Conservation (phyloP, 805 yeast species). For the Candida krabiensis region DNA sequence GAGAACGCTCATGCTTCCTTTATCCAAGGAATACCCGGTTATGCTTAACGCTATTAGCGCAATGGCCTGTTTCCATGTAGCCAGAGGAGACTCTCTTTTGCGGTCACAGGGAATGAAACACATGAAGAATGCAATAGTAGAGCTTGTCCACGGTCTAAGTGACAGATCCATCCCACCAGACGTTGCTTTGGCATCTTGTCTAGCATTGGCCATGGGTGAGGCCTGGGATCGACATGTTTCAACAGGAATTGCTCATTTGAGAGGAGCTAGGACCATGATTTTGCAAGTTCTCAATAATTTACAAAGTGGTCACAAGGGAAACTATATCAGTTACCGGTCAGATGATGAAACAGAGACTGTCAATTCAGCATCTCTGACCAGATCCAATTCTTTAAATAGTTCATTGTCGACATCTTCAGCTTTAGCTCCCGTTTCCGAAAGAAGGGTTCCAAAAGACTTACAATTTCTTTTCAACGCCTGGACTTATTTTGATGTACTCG, state of each 20-base stretch:
- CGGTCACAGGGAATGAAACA: constrained; percentile 52
- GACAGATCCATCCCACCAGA: constrained; percentile 53
- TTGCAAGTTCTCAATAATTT: constrained; percentile 40
- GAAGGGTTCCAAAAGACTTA: constrained; percentile 40
- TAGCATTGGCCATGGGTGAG: constrained; percentile 63
- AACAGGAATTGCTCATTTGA: constrained; percentile 67
- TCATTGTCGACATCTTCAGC: constrained; percentile 1
- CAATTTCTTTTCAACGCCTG: constrained; percentile 62
- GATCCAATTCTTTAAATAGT: constrained; percentile 9
- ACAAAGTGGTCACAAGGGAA: constrained; percentile 15
- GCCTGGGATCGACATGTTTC: constrained; percentile 69
- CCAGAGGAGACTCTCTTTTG: constrained; percentile 43
- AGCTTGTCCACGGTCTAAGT: constrained; percentile 56
- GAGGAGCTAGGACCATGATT: constrained; percentile 65
- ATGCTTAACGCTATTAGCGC: constrained; percentile 63
- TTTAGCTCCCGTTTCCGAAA: constrained; percentile 5
- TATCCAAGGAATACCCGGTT: constrained; percentile 55
- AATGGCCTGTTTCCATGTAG: constrained; percentile 63
- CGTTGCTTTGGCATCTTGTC: constrained; percentile 64
- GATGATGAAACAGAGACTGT: constrained; percentile 2
- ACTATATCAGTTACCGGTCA: constrained; percentile 5
- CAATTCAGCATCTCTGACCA: constrained; percentile 9
- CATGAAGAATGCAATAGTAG: constrained; percentile 61
- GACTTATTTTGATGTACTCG: constrained; percentile 66
- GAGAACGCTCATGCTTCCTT: constrained; percentile 56